A percentile compares a stretch with the other conserved stretches of the same genome.
Conservation (phyloP, 495 filamentous ascomycete species). For the Penicillium lagena region DNA sequence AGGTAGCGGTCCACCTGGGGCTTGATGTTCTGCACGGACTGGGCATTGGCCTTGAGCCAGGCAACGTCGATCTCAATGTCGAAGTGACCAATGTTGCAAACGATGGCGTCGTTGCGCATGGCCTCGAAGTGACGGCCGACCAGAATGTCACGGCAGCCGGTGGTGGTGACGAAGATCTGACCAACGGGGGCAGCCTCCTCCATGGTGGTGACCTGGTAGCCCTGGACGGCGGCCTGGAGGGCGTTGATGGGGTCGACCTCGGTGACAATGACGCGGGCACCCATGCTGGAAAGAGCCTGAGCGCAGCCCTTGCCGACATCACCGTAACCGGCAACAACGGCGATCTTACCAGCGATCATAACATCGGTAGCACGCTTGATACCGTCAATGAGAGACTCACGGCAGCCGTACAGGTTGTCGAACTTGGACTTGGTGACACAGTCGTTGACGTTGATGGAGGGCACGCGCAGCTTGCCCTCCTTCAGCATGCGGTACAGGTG, state of each 20-base stretch:
- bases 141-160: slow-evolving; percentile 97
- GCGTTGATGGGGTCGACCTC: slow-evolving; percentile 99
- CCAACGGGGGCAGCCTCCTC: slow-evolving; percentile 81
- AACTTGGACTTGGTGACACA: slow-evolving; percentile 99
- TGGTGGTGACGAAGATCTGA: slow-evolving; percentile 99
- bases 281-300: slow-evolving; percentile 91
- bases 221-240: slow-evolving; percentile 95
- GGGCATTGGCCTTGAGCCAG: slow-evolving; percentile 95
- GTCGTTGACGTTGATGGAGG: slow-evolving; percentile 99
- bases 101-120: slow-evolving; percentile 98
- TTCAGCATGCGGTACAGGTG: slow-evolving; percentile 98
- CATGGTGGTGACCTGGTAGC: slow-evolving; percentile 96
- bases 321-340: slow-evolving; percentile 94
- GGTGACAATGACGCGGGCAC: slow-evolving; percentile 92
- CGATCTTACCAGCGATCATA: slow-evolving; percentile 99
- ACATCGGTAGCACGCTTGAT: slow-evolving; percentile 99
- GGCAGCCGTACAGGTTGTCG: slow-evolving; percentile 99
- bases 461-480: slow-evolving; percentile 81
- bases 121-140: slow-evolving; percentile 86
- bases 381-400: slow-evolving; percentile 96
- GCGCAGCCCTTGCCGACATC: slow-evolving; percentile 99
- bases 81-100: slow-evolving; percentile 99
- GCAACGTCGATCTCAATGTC: slow-evolving; percentile 99
- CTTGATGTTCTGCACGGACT: slow-evolving; percentile 96
- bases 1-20: slow-evolving; percentile 97